Evolutionary conservation across 768 basidiomycete genomes (phyloP).

Genomic region (Termitomyces bulborhizus): DNA sequence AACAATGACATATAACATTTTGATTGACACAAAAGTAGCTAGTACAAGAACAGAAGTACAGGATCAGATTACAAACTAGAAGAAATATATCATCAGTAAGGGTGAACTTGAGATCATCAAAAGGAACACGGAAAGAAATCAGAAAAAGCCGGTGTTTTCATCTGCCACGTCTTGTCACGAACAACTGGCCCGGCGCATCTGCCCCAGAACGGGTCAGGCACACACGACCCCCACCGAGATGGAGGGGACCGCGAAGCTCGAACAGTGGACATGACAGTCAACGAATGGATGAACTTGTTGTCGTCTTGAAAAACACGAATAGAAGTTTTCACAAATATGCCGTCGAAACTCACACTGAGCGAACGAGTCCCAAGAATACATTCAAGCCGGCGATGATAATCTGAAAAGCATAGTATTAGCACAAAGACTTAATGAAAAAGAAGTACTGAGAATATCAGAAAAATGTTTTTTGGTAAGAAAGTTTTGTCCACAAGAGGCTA

Average conservation of each 20-base stretch:
- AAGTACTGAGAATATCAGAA: conserved; percentile 35
- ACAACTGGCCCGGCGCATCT: conserved; percentile 28
- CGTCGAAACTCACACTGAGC: conserved; percentile 7
- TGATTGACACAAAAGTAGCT: not conserved
- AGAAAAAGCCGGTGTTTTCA: conserved; percentile 66
- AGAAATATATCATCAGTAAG: not conserved
- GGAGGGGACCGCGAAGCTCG: conserved; percentile 29
- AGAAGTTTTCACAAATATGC: not conserved
- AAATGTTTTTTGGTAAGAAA: conserved; percentile 50
- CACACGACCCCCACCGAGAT: conserved; percentile 27
- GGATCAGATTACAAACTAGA: not conserved
- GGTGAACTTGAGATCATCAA: not conserved
- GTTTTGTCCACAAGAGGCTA: conserved; percentile 69
- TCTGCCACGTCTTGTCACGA: conserved; percentile 30
- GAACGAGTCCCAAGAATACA: not conserved
- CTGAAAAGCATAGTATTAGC: conserved; percentile 17
- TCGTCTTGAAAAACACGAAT: conserved; percentile 37
- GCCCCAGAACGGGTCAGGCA: conserved; percentile 44
- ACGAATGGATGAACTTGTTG: conserved; percentile 86
- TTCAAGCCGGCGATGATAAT: not conserved
- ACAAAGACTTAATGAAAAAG: not conserved
- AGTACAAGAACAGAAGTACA: not conserved
- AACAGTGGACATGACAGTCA: conserved; percentile 43
- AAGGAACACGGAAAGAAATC: conserved; percentile 25
- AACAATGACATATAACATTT: not conserved